Evolutionary conservation across 2,329 filamentous ascomycete genomes (phyloP), one percentile per base, ranked within the genome.

Genomic region (Cytospora mali): DNA sequence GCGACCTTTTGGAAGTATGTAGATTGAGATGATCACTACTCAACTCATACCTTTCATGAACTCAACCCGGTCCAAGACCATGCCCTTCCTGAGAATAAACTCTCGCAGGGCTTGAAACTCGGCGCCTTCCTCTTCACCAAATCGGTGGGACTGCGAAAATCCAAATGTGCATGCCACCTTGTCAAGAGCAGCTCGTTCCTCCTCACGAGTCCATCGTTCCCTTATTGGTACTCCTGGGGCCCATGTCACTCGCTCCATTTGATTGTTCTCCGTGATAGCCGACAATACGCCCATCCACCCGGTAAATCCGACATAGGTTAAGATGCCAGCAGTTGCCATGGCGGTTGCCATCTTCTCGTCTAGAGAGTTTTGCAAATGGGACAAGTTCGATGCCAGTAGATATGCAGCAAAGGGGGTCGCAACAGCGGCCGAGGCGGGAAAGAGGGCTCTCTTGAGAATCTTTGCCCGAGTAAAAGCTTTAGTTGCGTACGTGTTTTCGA

Each of bases 171-270:
- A 86, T 0, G 93, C 93, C 62, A 99, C 86, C 71, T 85, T 88
- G 78, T 99, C 95, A 67, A 97, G 80, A 0, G 93, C 92, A 4
- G 88, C 90, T 27, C 95, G 83, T 80, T 99, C 93, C 67, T 97
- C 93, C 74, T 98, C 95, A 35, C 92, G 83, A 59, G 96, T 75
- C 91, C 93, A 98, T 16, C 95, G 85, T 70, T 92, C 84, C 66
- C 90, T 84, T 66, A 98, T 78, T 25, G 91, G 89, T 35, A 92
- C 89, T 13, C 95, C 95, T 0, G 87, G 86, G 10, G 89, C 83
- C 95, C 95, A 99, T 2, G 92, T 93, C 6, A 98, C 92, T 23
- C 95, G 87, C 71, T 90, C 88, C 91, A 97, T 97, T 76, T 98
- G 93, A 74, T 98, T 93, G 75, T 97, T 97, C 64, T 89, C 83